Evolutionary conservation across 1,139 yeast genomes (phyloP), one percentile per base, ranked within the genome.

Genomic region (Nakaseomyces uthaithaninus): DNA sequence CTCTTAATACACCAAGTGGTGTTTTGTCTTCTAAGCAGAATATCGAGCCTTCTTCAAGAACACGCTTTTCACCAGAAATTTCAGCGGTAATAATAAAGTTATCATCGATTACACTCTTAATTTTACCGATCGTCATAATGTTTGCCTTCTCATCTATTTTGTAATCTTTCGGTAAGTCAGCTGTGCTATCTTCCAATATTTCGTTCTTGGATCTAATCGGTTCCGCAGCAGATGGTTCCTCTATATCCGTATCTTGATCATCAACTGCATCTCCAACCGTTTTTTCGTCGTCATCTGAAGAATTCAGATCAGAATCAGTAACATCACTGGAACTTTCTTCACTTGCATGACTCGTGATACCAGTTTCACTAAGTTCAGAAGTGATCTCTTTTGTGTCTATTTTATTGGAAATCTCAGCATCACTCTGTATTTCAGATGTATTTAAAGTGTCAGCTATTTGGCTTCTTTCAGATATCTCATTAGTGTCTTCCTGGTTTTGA

Each of bases 151-250:
- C 72, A 0, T 74, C 74, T 18, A 89, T 68, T 6, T 52, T 55
- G 48, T 80, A 83, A 43, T 71, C 81, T n/a, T 69, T 75, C 0
- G 95, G 94, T 2, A 89, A 63, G 8, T 65, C 60, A 0, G 85
- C 83, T 0, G 87, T 82, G 1, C 66, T 67, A 51, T 80, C 94
- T 42, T 85, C 85, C 0, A 65, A 50, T 1, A 79, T 60, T 57
- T 91, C 98, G 55, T 91, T 82, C 45, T 76, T 79, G 0, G 97
- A 86, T 34, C 68, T 63, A 16, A 89, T 81, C 0, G 95, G 94
- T 1, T 72, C 77, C 1, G 65, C 71, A 0, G 67, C 68, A 8
- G 53, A 65, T 1, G 46, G 49, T n/a, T 54, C 64, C 9, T 50
- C 56, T 4, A 50, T 60, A n/a, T 47, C 58, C 1, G 47, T 58